Evolutionary conservation across 2,329 filamentous ascomycete genomes (phyloP).

Genomic region (Pseudovirgaria hyperparasitica): DNA sequence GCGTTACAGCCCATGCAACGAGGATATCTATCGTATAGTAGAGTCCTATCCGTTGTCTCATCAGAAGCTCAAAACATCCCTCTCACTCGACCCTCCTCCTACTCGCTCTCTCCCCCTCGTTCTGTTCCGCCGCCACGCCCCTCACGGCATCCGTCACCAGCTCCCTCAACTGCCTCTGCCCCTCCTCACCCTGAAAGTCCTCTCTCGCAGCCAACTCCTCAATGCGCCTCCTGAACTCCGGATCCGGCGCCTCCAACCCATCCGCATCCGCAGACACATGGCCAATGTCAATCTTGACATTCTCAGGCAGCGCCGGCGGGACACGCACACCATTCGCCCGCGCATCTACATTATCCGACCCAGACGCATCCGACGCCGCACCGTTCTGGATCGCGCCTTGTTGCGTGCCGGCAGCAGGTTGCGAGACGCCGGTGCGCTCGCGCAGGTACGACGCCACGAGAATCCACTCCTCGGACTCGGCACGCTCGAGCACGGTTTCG

Average conservation of each 20-base stretch:
- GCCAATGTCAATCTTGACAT: constrained; percentile 65
- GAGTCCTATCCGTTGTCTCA: too few species aligned
- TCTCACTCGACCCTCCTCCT: constrained; percentile 23
- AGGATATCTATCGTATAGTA: too few species aligned
- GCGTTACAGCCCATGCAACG: too few species aligned
- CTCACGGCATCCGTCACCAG: constrained; percentile 70
- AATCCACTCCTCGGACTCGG: constrained; percentile 60
- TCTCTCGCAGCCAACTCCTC: constrained; percentile 74
- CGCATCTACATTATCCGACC: constrained; percentile 8
- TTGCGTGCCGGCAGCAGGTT: constrained; percentile 10
- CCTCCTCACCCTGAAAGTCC: constrained; percentile 71
- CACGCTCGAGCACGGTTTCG: constrained; percentile 67
- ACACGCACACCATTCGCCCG: constrained; percentile 15
- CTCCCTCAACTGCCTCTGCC: constrained; percentile 64
- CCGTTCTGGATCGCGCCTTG: constrained; percentile 9
- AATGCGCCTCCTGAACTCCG: constrained; percentile 73
- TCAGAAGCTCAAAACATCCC: too few species aligned
- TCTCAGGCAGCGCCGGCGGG: constrained; percentile 57
- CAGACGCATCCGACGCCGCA: constrained; percentile 16
- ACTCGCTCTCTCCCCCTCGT: constrained; percentile 40
- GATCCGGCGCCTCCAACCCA: constrained; percentile 54
- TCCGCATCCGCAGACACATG: constrained; percentile 47
- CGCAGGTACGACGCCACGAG: constrained; percentile 53
- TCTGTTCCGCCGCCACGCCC: constrained; percentile 46
- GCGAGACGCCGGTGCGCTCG: constrained; percentile 15